Base-by-base conservation (phyloP, 306 rosid genomes). In the Sechiopsis laciniata region DNA sequence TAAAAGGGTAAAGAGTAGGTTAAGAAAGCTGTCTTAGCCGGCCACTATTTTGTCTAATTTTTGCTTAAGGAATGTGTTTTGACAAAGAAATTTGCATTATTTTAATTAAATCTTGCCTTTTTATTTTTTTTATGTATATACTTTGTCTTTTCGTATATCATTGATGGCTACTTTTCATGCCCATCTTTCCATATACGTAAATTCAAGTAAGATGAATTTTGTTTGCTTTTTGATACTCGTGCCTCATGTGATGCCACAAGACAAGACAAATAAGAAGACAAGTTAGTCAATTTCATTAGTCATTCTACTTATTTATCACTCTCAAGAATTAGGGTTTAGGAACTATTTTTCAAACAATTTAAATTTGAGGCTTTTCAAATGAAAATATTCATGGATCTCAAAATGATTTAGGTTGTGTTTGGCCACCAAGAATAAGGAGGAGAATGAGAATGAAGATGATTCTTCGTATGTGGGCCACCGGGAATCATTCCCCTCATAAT, bases 11-110 rank as follows among this genome's bases (percentile, higher is more conserved):
- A 62, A 58, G 84, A 83, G 83, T 94, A 87, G 81, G 97, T 91
- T 76, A 89, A 86, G 60, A 55, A 88, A 88, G 96, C 88, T 89
- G 88, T 86, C 87, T 88, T 85, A 74, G 99, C 97, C 97, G 99
- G 92, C 96, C 92, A 76, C 55, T 73, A 55, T 74, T 84, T 89
- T 89, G 95, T 91, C 95, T 77, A 86, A 83, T 82, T 81, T 85
- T 80, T 50, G 75, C 82, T 82, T 80, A 81, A 75, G 82, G 74
- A 82, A 61, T 80, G 75, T 74, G 63, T 78, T 82, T 72, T 22
- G 82, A 82, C 84, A 83, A 83, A 78, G 74, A 73, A 60, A 73
- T 59, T 61, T 51, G 58, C 78, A 74, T n/a, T 74, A 69, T 60
- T 84, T 83, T 83, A 55, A 82, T 40, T 78, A 73, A 55, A 79